Evolutionary conservation across 768 basidiomycete species (phyloP).

Genomic region (Naematelia encephala): DNA sequence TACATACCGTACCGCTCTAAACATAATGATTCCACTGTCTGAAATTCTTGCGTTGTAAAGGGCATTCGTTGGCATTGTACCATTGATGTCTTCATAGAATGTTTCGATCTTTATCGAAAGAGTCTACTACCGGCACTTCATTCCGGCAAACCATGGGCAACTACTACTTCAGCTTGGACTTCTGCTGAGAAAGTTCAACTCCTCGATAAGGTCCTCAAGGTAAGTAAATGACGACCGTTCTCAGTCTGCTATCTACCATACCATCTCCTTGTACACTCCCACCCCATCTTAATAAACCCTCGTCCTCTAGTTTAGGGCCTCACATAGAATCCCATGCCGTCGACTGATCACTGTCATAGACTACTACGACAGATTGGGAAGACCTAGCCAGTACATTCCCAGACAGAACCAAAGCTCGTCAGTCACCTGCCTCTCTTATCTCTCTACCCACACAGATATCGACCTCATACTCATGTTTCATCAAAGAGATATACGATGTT

Average conservation of each 20-base stretch:
- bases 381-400: conserved; percentile 16
- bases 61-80: neutral
- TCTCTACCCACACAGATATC: too few species aligned
- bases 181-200: conserved; percentile 19
- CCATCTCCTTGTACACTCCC: neutral
- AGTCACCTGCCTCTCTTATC: conserved; percentile 5
- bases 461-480: too few species aligned
- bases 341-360: conserved; percentile 5
- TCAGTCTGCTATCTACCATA: neutral
- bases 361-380: conserved; percentile 28
- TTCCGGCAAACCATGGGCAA: conserved; percentile 22
- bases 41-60: too few species aligned
- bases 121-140: conserved; percentile 18
- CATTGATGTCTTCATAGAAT: conserved; percentile 15
- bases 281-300: neutral
- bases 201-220: conserved; percentile 18
- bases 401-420: conserved; percentile 27
- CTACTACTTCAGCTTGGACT: conserved; percentile 14
- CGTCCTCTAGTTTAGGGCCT: too few species aligned
- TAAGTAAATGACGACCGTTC: conserved; percentile 7
- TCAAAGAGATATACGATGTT: conserved; percentile 30
- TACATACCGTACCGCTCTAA: too few species aligned
- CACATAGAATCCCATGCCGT: too few species aligned
- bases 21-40: too few species aligned
- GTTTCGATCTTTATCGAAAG: conserved; percentile 37